Evolutionary conservation across 2,329 filamentous ascomycete genomes (phyloP), one percentile per base, ranked within the genome.

Genomic region (Scortechinia acanthostroma): DNA sequence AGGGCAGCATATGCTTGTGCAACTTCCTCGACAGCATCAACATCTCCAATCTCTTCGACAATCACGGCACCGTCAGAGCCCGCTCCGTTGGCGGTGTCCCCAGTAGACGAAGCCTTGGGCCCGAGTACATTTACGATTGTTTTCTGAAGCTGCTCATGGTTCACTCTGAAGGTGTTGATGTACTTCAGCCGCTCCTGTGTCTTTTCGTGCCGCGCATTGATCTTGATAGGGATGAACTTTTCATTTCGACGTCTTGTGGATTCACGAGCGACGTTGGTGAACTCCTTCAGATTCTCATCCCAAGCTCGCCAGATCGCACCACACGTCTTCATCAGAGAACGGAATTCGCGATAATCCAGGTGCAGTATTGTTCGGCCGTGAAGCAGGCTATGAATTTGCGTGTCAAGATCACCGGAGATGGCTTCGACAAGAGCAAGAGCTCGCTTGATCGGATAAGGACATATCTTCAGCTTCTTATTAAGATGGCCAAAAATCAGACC

Each of bases 161-260:
- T 96, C 56, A 91, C 87, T 21, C 93, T 83, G 70, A 99, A 99
- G 17, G 88, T 95, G 55, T 83, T 81, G 51, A 99, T 90, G 61
- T 98, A 98, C 57, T 88, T 90, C 53, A 99, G 74, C 37, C 93
- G 83, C 50, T 93, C 85, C 63, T 97, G 90, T 21, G 93, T 87
- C 61, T 91, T 87, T 30, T 80, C 83, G 60, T 98, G 93, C 55
- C 88, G 86, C 49, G 90, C 86, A 51, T 75, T 79, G 61, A 98
- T 91, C 69, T 97, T 97, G 71, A 99, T 97, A 3, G 91, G 91
- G 51, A 98, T 96, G 62, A 98, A 98, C 62, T 95, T 95, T 63
- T 97, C 94, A 57, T 95, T 94, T 53, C 93, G 81, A 54, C 91
- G 86, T 51, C 91, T 80, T 2, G 89, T 96, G 4, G 95, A 90